Conservation (phyloP, 2,329 filamentous ascomycete genomes). For the Trichoderma citrinoviride region DNA sequence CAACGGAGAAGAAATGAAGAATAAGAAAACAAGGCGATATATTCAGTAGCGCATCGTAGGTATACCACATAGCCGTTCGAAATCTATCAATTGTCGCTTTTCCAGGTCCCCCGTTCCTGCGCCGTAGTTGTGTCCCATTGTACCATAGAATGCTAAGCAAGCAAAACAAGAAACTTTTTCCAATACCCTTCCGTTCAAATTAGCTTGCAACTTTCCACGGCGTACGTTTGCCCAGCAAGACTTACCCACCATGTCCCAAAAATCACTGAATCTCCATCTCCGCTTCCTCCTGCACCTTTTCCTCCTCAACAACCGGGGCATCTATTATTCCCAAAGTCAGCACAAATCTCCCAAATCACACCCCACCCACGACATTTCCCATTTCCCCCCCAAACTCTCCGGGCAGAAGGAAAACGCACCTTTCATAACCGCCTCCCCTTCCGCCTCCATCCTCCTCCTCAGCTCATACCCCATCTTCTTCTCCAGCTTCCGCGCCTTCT, state of each 20-base stretch:
- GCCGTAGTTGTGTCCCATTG: slow-evolving; percentile 12
- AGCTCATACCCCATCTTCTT: slow-evolving; percentile 52
- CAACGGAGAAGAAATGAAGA: not conserved
- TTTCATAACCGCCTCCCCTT: slow-evolving; percentile 51
- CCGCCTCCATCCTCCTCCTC: slow-evolving; percentile 50
- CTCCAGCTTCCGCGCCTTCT: slow-evolving; percentile 57
- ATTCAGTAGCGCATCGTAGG: not conserved
- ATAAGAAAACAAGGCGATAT: not conserved
- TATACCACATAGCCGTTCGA: not conserved
- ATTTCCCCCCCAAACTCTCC: not conserved
- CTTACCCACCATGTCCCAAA: not conserved
- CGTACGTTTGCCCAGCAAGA: not conserved
- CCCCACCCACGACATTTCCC: too few species aligned
- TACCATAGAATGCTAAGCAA: slow-evolving; percentile 15
- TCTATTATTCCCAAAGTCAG: slow-evolving; percentile 22
- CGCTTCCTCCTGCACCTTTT: slow-evolving; percentile 23
- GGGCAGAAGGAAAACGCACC: slow-evolving; percentile 33
- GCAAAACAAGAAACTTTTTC: not conserved
- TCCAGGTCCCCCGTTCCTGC: slow-evolving; percentile 1
- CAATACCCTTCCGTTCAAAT: not conserved
- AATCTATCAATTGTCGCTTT: not conserved
- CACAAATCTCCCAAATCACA: too few species aligned
- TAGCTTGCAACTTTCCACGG: not conserved
- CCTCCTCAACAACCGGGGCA: slow-evolving; percentile 22
- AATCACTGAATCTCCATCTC: slow-evolving; percentile 27